Conservation (phyloP, 306 rosid species). For the Rosa rugosa region DNA sequence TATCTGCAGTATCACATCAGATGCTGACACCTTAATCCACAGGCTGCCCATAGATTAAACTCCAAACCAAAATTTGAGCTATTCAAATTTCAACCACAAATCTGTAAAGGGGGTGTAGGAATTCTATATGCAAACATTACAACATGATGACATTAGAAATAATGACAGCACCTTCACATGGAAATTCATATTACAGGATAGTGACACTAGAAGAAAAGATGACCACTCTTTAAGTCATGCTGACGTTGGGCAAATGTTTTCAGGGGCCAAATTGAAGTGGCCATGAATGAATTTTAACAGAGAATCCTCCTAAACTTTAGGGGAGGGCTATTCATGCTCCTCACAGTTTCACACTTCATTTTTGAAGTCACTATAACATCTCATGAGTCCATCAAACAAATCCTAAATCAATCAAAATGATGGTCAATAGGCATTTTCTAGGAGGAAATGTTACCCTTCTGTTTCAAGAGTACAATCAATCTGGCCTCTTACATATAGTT, state of each 20-base stretch:
- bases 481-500: constrained; percentile 10
- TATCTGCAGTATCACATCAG: constrained; percentile 17
- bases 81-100: not conserved
- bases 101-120: not conserved
- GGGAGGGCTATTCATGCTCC: not conserved
- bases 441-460: not conserved
- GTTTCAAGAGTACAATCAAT: not conserved
- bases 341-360: not conserved
- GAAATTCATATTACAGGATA: not conserved
- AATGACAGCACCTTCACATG: constrained; percentile 1
- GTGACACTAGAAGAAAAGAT: not conserved
- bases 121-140: not conserved
- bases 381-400: not conserved
- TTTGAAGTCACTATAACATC: not conserved
- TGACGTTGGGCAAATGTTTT: not conserved
- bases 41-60: not conserved
- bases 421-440: not conserved
- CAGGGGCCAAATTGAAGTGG: not conserved
- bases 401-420: not conserved
- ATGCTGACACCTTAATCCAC: constrained; percentile 10
- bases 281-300: not conserved
- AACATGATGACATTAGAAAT: not conserved
- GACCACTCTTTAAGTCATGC: not conserved
- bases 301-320: not conserved
- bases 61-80: not conserved